These are phyloP conservation scores for Xerocomus nothofagi DNA, from an alignment of 1,284 basidiomycete species.

Conservation along the genomic window DNA sequence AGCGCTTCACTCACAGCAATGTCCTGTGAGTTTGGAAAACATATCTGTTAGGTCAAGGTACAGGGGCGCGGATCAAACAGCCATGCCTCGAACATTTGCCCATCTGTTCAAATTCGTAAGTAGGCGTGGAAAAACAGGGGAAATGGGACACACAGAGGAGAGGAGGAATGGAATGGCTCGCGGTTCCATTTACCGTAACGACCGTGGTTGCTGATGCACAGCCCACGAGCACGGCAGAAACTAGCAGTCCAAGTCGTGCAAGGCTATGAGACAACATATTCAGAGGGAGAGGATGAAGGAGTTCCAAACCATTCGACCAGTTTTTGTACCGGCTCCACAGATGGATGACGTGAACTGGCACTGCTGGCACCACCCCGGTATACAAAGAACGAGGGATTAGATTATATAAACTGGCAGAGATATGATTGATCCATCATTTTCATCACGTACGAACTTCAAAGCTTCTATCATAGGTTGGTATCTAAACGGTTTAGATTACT, in stretches of 20 bases:
- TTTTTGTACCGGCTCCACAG: neutral
- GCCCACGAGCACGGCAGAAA: neutral
- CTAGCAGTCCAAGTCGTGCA: constrained; percentile 1
- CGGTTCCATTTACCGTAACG: constrained; percentile 44
- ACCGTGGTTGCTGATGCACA: constrained; percentile 29
- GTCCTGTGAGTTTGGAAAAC: constrained; percentile 36
- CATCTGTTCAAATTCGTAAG: constrained; percentile 36
- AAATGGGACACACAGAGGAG: constrained; percentile 44
- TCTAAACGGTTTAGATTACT: too few species aligned
- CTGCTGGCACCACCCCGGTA: too few species aligned
- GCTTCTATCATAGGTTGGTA: too few species aligned
- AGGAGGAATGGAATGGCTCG: constrained; percentile 49
- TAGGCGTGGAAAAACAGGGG: neutral
- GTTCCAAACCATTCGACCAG: neutral
- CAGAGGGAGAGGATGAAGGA: neutral
- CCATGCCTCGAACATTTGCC: constrained; percentile 54
- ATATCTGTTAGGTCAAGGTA: neutral
- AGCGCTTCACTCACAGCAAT: constrained; percentile 44
- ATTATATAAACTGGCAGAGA: too few species aligned
- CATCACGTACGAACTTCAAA: too few species aligned
- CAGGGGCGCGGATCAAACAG: neutral
- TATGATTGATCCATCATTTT: too few species aligned
- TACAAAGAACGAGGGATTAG: too few species aligned
- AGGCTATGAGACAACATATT: constrained; percentile 11
- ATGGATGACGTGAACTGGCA: too few species aligned